Percentiles rank a stretch among this genome's conserved stretches.
Evolutionary conservation across 768 basidiomycete species (phyloP).

Genomic region (Melanogaster broomeanus): DNA sequence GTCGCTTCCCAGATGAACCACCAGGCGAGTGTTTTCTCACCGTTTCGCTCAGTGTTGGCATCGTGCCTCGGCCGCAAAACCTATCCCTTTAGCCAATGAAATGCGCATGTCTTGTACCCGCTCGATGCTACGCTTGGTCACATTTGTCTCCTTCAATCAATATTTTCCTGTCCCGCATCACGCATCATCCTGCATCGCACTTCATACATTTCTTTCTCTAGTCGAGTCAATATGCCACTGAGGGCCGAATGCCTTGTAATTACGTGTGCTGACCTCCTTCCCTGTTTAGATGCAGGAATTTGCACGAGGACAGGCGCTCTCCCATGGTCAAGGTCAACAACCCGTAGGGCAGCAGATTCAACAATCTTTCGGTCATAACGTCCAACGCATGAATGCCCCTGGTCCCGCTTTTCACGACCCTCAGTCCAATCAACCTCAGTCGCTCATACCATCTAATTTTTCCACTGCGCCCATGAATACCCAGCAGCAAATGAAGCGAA

Average conservation of each 20-base stretch:
- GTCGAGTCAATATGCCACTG: constrained; percentile 5
- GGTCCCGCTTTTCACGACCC: constrained; percentile 40
- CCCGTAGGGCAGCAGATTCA: constrained; percentile 41
- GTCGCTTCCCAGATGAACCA: constrained; percentile 39
- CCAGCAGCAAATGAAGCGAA: constrained; percentile 38
- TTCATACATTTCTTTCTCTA: constrained; percentile 2
- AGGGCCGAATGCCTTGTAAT: constrained; percentile 9
- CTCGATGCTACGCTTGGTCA: constrained; percentile 14
- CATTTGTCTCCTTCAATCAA: constrained; percentile 17
- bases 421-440: constrained; percentile 27
- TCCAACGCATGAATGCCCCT: constrained; percentile 39
- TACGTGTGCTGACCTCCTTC: constrained; percentile 25
- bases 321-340: constrained; percentile 41
- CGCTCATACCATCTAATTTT: constrained; percentile 41
- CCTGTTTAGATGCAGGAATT: constrained; percentile 46
- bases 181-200: constrained; percentile 8
- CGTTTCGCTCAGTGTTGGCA: constrained; percentile 12
- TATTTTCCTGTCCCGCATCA: constrained; percentile 10
- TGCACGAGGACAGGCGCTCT: constrained; percentile 41
- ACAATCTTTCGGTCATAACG: constrained; percentile 42
- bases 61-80: constrained; percentile 18
- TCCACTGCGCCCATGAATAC: constrained; percentile 39
- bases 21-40: constrained; percentile 44
- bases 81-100: constrained; percentile 9
- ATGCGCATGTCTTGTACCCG: constrained; percentile 12